Conservation (phyloP, 441 rosid species). For the Corymbia calophylla region DNA sequence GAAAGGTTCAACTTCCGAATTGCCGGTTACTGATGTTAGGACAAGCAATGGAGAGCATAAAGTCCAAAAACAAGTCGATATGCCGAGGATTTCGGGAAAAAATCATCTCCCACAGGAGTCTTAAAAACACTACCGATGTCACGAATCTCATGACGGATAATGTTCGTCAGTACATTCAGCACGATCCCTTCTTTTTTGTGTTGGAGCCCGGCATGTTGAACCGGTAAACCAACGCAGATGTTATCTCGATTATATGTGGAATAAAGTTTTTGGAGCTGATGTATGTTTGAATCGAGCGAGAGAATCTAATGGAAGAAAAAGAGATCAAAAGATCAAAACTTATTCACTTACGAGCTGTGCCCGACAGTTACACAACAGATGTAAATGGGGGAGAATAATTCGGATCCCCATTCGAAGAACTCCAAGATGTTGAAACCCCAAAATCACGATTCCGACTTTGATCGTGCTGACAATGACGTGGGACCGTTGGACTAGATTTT, state of each 20-base stretch:
- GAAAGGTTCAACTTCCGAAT: constrained; percentile 23
- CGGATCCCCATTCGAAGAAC: background rate
- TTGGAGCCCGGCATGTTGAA: background rate
- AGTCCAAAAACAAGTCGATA: background rate
- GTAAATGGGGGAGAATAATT: background rate
- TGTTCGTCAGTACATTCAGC: background rate
- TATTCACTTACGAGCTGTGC: background rate
- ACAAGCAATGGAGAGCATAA: background rate
- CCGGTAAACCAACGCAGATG: background rate
- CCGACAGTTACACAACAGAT: background rate
- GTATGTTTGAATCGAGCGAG: background rate
- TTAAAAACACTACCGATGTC: background rate
- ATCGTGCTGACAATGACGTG: background rate
- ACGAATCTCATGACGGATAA: background rate
- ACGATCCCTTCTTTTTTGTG: background rate
- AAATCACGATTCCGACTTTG: background rate
- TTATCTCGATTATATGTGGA: background rate
- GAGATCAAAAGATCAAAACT: background rate
- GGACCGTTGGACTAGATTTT: background rate
- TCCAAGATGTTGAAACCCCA: background rate
- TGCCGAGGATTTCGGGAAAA: background rate
- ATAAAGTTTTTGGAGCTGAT: background rate
- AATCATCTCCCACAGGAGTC: background rate
- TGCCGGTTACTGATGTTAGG: constrained; percentile 35
- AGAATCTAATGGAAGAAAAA: background rate